These are phyloP conservation scores for Eucalyptus cloeziana DNA, from an alignment of 345 rosid species.

Conservation along the genomic window DNA sequence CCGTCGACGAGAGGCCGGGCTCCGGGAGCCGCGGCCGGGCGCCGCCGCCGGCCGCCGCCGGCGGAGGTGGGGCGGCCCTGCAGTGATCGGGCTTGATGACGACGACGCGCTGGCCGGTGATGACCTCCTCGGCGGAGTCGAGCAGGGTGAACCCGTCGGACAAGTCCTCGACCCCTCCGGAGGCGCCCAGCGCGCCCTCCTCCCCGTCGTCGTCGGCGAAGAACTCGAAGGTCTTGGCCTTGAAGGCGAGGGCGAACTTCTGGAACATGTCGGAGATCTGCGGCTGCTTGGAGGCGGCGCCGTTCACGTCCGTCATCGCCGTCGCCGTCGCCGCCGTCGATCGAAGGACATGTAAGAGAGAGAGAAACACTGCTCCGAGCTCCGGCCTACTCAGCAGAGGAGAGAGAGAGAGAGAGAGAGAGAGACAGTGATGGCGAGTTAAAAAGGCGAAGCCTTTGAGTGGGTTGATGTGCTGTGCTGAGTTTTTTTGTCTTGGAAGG, in stretches of 20 bases:
- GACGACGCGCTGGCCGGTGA: constrained; percentile 87
- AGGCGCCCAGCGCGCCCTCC: not conserved
- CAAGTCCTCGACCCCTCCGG: not conserved
- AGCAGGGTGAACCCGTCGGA: constrained; percentile 25
- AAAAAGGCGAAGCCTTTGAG: not conserved
- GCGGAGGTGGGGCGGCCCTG: not conserved
- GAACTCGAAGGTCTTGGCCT: constrained; percentile 85
- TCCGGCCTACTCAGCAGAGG: not conserved
- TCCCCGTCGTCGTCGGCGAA: constrained; percentile 56
- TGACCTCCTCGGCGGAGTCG: constrained; percentile 83
- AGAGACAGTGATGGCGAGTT: not conserved
- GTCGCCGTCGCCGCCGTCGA: not conserved
- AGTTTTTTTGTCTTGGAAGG: not conserved
- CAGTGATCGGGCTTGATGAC: constrained; percentile 76
- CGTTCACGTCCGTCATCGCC: not conserved
- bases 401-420: not conserved
- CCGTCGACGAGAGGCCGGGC: not conserved
- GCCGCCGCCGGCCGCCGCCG: not conserved
- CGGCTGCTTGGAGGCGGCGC: constrained; percentile 29
- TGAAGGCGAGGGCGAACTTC: constrained; percentile 89
- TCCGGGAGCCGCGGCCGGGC: not conserved
- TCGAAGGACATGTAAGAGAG: not conserved
- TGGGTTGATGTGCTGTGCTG: not conserved
- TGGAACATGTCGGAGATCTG: constrained; percentile 87
- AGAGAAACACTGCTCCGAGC: not conserved